Percentiles rank a stretch among this genome's conserved stretches.
Conservation (phyloP, 2,329 filamentous ascomycete species). For the Exophiala spinifera region DNA sequence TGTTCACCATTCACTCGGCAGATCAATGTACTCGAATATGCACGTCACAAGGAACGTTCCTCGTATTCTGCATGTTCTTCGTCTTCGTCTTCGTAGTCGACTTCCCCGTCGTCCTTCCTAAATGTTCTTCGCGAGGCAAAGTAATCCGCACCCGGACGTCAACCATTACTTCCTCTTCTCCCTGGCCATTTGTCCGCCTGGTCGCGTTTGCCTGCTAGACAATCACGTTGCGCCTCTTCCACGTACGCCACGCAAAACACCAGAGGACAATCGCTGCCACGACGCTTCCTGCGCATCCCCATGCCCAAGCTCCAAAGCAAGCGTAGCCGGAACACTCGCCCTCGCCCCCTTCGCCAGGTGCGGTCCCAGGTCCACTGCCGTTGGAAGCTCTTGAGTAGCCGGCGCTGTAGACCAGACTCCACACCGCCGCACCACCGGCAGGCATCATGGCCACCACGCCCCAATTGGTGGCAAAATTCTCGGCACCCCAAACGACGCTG, state of each 20-base stretch:
- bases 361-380: conserved; percentile 23
- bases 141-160: conserved; percentile 9
- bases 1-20: no score
- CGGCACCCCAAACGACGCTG: conserved; percentile 95
- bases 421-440: conserved; percentile 80
- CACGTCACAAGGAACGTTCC: neutral
- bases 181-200: neutral
- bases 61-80: neutral
- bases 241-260: conserved; percentile 80
- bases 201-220: conserved; percentile 41
- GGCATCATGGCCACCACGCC: conserved; percentile 92
- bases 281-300: conserved; percentile 66
- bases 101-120: neutral
- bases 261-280: conserved; percentile 73
- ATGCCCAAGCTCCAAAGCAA: conserved; percentile 90
- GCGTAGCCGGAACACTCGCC: conserved; percentile 73
- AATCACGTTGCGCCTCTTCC: conserved; percentile 72
- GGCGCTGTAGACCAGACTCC: conserved; percentile 80
- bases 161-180: neutral
- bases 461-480: conserved; percentile 98
- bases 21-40: neutral
- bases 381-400: conserved; percentile 35
- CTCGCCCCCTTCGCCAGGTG: conserved; percentile 21
- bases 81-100: neutral
- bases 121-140: neutral